Percentiles rank a stretch among this genome's conserved stretches.
Conservation (phyloP, 305 asterid genomes). For the Solanum hybrid region DNA sequence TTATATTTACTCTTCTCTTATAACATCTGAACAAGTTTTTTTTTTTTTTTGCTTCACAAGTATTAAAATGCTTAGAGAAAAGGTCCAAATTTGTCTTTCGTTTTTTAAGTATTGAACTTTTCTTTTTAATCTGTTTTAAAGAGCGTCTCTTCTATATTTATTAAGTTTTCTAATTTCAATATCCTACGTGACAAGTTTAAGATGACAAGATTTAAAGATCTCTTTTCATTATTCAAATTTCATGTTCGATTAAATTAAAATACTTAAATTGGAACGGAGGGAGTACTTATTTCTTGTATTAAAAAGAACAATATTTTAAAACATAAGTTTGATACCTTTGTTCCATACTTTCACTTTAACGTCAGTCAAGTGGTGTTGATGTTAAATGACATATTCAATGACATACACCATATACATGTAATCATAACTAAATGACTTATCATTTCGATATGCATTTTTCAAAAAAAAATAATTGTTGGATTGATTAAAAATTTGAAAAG, state of each 20-base stretch:
- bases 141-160: background rate
- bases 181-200: background rate
- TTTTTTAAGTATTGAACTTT: background rate
- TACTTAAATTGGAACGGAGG: background rate
- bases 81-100: background rate
- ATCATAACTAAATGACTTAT: background rate
- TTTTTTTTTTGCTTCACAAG: background rate
- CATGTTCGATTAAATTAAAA: background rate
- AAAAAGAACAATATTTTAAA: background rate
- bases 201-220: too few species aligned
- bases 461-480: too few species aligned
- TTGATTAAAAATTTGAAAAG: background rate
- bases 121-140: background rate
- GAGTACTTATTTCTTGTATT: background rate
- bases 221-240: background rate
- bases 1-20: background rate
- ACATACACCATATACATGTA: background rate
- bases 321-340: background rate
- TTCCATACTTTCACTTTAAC: background rate
- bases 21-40: background rate
- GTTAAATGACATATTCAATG: background rate
- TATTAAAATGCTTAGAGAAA: background rate
- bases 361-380: background rate
- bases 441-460: background rate
- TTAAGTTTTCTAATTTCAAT: background rate